A percentile compares a stretch with the other conserved stretches of the same genome.
Conservation (phyloP, 2,329 filamentous ascomycete species). For the Cladosporium sp. region DNA sequence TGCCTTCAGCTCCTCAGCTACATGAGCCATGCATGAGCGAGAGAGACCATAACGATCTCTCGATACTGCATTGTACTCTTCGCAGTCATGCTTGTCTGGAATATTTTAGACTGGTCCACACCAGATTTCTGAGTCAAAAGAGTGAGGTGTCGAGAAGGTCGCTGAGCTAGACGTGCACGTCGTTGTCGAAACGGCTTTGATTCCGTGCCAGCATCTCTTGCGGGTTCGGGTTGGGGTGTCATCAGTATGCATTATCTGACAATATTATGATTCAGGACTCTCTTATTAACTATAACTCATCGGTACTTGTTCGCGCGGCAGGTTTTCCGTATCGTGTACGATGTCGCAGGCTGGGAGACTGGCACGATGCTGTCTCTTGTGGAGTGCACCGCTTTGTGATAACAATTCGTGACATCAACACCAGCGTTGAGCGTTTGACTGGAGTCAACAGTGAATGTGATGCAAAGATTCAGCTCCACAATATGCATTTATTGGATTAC, state of each 20-base stretch:
- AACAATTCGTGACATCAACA: background rate
- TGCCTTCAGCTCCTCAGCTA: background rate
- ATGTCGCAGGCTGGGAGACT: background rate
- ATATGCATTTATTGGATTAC: background rate
- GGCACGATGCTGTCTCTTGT: background rate
- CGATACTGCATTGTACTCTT: background rate
- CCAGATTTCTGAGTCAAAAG: no score
- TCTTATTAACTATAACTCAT: background rate
- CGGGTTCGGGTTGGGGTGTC: background rate
- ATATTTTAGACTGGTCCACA: background rate
- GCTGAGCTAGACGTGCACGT: background rate
- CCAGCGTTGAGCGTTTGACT: rapidly evolving
- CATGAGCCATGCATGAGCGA: background rate
- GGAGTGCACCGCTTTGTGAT: background rate
- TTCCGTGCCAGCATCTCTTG: background rate
- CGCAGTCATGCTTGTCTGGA: background rate
- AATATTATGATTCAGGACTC: background rate
- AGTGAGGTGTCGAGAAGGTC: background rate
- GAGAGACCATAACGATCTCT: background rate
- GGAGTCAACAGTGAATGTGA: background rate
- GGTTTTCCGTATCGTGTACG: background rate
- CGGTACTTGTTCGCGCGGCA: background rate
- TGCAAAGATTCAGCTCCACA: background rate
- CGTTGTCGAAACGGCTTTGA: background rate
- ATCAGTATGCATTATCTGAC: background rate